Evolutionary conservation across 2,329 filamentous ascomycete genomes (phyloP).

Genomic region (Cordyceps javanica): DNA sequence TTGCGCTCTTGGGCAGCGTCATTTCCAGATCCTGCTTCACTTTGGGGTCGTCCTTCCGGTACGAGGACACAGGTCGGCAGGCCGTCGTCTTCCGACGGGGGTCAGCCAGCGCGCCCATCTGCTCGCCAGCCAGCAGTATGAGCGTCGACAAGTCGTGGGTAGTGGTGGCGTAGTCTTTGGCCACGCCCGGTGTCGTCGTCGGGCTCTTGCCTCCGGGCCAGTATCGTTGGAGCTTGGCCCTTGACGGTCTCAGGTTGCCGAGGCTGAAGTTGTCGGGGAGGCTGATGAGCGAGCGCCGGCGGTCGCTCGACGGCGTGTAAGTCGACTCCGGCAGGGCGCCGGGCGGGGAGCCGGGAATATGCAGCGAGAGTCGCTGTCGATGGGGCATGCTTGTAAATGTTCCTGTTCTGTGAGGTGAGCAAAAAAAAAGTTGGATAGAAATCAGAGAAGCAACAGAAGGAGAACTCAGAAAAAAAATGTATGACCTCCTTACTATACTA

Average conservation of each 20-base stretch:
- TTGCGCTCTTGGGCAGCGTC: conserved; percentile 3
- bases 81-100: neutral
- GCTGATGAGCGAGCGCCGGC: conserved; percentile 12
- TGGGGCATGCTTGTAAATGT: neutral
- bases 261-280: conserved; percentile 3
- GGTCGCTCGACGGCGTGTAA: conserved; percentile 10
- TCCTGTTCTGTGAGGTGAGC: no score
- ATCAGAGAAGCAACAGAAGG: neutral
- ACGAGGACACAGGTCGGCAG: no score
- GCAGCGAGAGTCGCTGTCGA: conserved; percentile 6
- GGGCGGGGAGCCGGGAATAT: conserved; percentile 1
- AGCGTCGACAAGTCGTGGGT: neutral
- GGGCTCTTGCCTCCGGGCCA: conserved; percentile 8
- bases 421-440: neutral
- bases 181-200: neutral
- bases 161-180: neutral
- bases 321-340: neutral
- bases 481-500: neutral
- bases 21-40: neutral
- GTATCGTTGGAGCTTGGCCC: neutral
- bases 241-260: neutral
- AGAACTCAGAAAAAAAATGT: neutral
- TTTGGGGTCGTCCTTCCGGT: neutral
- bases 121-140: conserved; percentile 6
- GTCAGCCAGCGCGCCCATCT: conserved; percentile 3